Evolutionary conservation across 192 early-diverging fungal species (phyloP), one percentile per base, ranked within the genome.

Genomic region (Chytriomyces hyalinus): DNA sequence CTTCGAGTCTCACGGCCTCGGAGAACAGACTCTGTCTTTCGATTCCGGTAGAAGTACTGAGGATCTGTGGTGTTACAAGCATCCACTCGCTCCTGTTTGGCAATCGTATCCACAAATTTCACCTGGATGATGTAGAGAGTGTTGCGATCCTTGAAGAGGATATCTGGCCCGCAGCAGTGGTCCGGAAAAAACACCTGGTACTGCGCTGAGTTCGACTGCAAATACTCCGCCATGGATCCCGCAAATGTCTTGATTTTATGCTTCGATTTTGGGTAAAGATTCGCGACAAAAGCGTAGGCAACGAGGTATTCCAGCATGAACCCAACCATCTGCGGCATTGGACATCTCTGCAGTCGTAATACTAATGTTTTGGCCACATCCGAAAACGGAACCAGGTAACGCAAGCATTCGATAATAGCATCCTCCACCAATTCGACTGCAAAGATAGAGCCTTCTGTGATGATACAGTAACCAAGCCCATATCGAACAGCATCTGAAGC

Each of bases 101-200:
- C 66, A 28, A 80, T 80, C 26, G 49, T 70, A 26, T 80, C 59
- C 2, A 78, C 78, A 80, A 80, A 80, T 44, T 80, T 80, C 5
- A 77, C 72, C 74, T 80, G 80, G 4, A 80, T 76, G 59, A 80
- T 80, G 70, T 81, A 80, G 7, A 80, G 43, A 22, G 68, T 80
- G 47, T 61, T 75, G 7, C 53, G 28, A 46, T 80, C 63, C 61
- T 80, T 80, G 67, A 76, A 80, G 60, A 81, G 50, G 43, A 80
- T 80, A 80, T 78, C 80, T 47, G 80, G 67, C 47, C 80, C 78
- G 74, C 80, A 80, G 67, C 73, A 74, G 61, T 81, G 79, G 44
- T 81, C 78, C 8, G 74, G 80, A 70, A 80, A 80, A 36, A 61
- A 80, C 22, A 80, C 78, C 45, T 80, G 36, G 49, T 53, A 17